Evolutionary conservation across 352 stramenopile genomes (phyloP).

Genomic region (Phytopythium kandeliae): DNA sequence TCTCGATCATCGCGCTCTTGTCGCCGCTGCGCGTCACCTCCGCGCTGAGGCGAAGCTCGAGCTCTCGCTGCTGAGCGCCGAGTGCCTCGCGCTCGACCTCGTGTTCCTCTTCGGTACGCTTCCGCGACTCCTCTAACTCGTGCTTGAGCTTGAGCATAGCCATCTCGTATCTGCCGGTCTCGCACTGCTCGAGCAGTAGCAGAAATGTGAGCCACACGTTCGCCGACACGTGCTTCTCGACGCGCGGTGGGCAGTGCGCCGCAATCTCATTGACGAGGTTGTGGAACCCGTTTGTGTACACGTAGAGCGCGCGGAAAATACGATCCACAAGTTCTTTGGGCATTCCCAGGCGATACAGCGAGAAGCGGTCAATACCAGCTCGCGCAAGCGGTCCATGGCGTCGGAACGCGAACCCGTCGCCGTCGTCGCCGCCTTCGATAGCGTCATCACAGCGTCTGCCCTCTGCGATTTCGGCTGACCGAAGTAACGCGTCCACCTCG

Average conservation of each 20-base stretch:
- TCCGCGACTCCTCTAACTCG: conserved; percentile 44
- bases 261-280: conserved; percentile 81
- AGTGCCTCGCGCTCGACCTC: conserved; percentile 29
- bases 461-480: conserved; percentile 10
- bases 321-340: conserved; percentile 72
- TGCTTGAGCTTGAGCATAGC: conserved; percentile 85
- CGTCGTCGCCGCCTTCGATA: conserved; percentile 25
- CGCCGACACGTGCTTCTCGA: conserved; percentile 73
- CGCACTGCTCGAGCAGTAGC: conserved; percentile 71
- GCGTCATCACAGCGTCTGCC: conserved; percentile 24
- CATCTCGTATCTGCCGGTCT: conserved; percentile 81
- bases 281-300: conserved; percentile 84
- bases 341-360: conserved; percentile 69
- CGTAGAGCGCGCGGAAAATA: conserved; percentile 75
- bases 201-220: conserved; percentile 79
- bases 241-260: conserved; percentile 47
- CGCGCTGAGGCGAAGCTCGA: conserved; percentile 23
- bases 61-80: conserved; percentile 19
- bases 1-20: conserved; percentile 45
- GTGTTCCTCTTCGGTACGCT: conserved; percentile 46
- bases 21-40: conserved; percentile 30
- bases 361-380: conserved; percentile 66
- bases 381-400: conserved; percentile 39
- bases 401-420: conserved; percentile 42
- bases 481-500: conserved; percentile 36